Percentiles rank a stretch among this genome's conserved stretches.
Evolutionary conservation across 169 alveolate genomes (phyloP).

Genomic region (Plasmodium gallinaceum): DNA sequence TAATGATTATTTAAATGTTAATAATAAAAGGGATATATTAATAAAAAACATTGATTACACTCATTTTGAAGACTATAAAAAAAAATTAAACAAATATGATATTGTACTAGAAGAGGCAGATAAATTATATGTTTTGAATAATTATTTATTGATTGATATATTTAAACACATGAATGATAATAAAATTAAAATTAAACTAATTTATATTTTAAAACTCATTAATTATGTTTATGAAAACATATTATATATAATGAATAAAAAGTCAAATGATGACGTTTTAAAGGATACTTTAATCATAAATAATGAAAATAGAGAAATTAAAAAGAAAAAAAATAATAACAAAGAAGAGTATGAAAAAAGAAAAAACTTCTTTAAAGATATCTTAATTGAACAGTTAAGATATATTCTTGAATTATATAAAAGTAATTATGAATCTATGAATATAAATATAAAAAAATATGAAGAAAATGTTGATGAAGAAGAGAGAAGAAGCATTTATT

Average conservation of each 20-base stretch:
- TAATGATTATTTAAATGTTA: not conserved
- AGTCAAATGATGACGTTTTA: not conserved
- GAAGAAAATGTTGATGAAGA: constrained; percentile 49
- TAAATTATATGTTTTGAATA: constrained; percentile 31
- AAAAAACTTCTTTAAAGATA: constrained; percentile 16
- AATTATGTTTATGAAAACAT: constrained; percentile 68
- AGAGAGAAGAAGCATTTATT: constrained; percentile 36
- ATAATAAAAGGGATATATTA: constrained; percentile 21
- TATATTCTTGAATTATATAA: constrained; percentile 45
- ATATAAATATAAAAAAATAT: constrained; percentile 68
- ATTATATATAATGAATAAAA: constrained; percentile 29
- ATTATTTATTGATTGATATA: constrained; percentile 54
- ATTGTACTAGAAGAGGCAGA: constrained; percentile 41
- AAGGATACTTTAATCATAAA: not conserved
- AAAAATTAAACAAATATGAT: constrained; percentile 18
- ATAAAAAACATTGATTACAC: constrained; percentile 49
- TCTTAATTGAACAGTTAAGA: constrained; percentile 48
- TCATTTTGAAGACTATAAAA: constrained; percentile 18
- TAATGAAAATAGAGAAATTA: not conserved
- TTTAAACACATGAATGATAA: constrained; percentile 64
- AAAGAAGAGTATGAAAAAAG: not conserved
- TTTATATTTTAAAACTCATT: constrained; percentile 55
- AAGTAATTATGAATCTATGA: constrained; percentile 61
- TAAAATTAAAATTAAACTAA: constrained; percentile 46
- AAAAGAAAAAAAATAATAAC: not conserved